Percentiles rank a stretch among this genome's conserved stretches.
Evolutionary conservation across 2,329 filamentous ascomycete genomes (phyloP).

Genomic region (Tolypocladium nubicola): DNA sequence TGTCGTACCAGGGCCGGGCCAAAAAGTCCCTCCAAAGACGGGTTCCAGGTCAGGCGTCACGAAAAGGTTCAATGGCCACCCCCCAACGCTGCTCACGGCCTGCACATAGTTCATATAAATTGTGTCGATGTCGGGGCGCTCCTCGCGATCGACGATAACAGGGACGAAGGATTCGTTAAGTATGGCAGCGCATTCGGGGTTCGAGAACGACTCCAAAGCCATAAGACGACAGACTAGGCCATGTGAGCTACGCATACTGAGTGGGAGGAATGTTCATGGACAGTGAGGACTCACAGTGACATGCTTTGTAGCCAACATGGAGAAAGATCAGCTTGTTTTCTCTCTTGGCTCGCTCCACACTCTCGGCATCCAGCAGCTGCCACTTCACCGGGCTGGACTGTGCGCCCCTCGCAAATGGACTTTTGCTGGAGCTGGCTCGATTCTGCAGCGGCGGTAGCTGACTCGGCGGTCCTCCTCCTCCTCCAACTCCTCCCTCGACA

Average conservation of each 20-base stretch:
- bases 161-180: conserved; percentile 85
- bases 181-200: conserved; percentile 66
- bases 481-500: conserved; percentile 10
- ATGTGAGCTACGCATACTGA: not conserved
- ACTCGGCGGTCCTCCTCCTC: conserved; percentile 1
- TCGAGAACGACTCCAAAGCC: conserved; percentile 83
- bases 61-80: conserved; percentile 96
- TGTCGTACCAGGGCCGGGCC: conserved; percentile 65
- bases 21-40: conserved; percentile 94
- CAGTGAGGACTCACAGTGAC: conserved; percentile 62
- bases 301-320: conserved; percentile 90
- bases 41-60: conserved; percentile 87
- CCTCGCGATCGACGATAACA: conserved; percentile 86
- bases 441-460: conserved; percentile 20
- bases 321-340: conserved; percentile 87
- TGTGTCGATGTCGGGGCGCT: conserved; percentile 84
- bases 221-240: conserved; percentile 73
- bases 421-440: conserved; percentile 27
- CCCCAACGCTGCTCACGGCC: conserved; percentile 78
- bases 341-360: conserved; percentile 63
- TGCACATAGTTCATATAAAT: conserved; percentile 99
- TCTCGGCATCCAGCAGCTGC: conserved; percentile 77
- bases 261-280: not conserved
- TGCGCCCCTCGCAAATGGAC: conserved; percentile 58
- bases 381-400: conserved; percentile 77